Evolutionary conservation across 1,139 yeast species (phyloP).

Genomic region (Saccharomyces hybrid): DNA sequence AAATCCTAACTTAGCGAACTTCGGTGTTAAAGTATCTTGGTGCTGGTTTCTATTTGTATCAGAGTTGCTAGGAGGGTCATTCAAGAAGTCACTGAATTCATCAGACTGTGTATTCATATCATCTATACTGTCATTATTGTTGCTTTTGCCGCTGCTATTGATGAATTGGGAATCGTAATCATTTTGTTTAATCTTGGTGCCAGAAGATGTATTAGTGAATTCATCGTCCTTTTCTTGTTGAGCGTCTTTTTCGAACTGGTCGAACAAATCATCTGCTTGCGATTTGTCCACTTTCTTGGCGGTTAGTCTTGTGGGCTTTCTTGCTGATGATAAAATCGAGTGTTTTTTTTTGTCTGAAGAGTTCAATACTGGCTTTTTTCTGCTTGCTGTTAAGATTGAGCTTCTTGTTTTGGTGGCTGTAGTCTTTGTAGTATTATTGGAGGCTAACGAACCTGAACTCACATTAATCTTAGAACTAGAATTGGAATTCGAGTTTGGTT

Average conservation of each 20-base stretch:
- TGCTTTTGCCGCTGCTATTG: slow-evolving; percentile 2
- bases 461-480: slow-evolving; percentile 25
- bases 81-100: slow-evolving; percentile 8
- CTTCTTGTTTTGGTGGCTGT: slow-evolving; percentile 21
- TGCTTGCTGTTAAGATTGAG: slow-evolving; percentile 19
- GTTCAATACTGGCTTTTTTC: slow-evolving; percentile 16
- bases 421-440: slow-evolving; percentile 8
- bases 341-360: slow-evolving; percentile 25
- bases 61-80: slow-evolving; percentile 2
- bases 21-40: slow-evolving; percentile 43
- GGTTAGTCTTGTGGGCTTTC: slow-evolving; percentile 48
- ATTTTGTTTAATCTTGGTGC: not conserved
- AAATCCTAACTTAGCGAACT: slow-evolving; percentile 73
- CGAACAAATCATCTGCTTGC: slow-evolving; percentile 67
- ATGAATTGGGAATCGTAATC: slow-evolving; percentile 2
- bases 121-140: slow-evolving; percentile 3
- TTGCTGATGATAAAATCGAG: slow-evolving; percentile 29
- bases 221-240: slow-evolving; percentile 50
- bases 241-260: slow-evolving; percentile 83
- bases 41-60: slow-evolving; percentile 1
- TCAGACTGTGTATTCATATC: slow-evolving; percentile 9
- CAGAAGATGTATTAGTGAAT: slow-evolving; percentile 7
- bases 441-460: slow-evolving; percentile 26
- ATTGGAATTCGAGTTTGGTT: slow-evolving; percentile 40
- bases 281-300: slow-evolving; percentile 43